A percentile compares a stretch with the other conserved stretches of the same genome.
These are phyloP conservation scores for Colletotrichum costaricense DNA, from an alignment of 2,329 filamentous ascomycete genomes.

Conservation along the genomic window DNA sequence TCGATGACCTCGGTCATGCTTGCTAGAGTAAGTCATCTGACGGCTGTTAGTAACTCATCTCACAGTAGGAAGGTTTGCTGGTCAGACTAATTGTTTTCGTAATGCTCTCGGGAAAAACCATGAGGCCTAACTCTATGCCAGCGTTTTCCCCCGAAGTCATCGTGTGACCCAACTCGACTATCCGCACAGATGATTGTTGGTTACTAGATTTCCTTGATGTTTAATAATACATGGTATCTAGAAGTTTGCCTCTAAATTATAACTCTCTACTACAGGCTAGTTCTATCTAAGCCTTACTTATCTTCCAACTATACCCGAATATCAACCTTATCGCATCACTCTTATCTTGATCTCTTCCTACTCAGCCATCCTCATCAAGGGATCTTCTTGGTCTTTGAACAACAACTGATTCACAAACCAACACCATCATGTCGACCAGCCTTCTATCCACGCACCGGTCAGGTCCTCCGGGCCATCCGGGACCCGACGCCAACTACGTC, in stretches of 20 bases:
- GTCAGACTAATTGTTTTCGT: background rate
- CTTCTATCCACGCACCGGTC: constrained; percentile 1
- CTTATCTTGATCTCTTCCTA: background rate
- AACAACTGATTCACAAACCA: background rate
- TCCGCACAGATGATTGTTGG: background rate
- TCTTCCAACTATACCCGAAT: background rate
- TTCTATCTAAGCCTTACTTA: background rate
- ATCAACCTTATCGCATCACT: background rate
- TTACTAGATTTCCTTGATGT: background rate
- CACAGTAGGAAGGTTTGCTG: background rate
- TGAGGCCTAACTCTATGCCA: background rate
- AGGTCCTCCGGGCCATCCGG: background rate
- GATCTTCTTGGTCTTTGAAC: background rate
- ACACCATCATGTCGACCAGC: background rate
- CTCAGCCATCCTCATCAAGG: background rate
- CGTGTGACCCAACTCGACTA: background rate
- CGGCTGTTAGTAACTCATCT: background rate
- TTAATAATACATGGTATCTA: background rate
- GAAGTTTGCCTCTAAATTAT: background rate
- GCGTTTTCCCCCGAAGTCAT: background rate
- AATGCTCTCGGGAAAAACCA: background rate
- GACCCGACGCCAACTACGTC: constrained; percentile 4
- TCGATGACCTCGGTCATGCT: background rate
- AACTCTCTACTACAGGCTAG: background rate
- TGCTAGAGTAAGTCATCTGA: background rate